Base-by-base conservation (phyloP, 2,329 filamentous ascomycete species). In the Paracoccidioides brasiliensis region DNA sequence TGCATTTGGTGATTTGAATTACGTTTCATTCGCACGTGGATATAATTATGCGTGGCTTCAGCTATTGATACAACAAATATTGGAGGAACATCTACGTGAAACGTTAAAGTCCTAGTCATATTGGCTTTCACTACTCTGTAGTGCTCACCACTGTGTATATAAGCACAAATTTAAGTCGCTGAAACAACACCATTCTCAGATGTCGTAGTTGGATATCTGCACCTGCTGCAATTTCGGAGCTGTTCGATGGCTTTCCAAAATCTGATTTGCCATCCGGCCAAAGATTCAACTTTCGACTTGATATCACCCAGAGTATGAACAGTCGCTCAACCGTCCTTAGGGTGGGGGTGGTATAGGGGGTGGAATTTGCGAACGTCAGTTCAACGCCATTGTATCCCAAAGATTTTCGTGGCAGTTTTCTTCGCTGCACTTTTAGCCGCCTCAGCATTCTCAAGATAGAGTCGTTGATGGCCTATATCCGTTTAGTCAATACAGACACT, bases 311-410 rank as follows among this genome's bases (percentile, higher is more conserved):
- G 28, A 14, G 35, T 15, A 48, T 10, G 45, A 33, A 3, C 8
- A n/a, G 30, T 3, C 12, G 43, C 35, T 38, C 8, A n/a, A 22
- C 2, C 32, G 12, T 38, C 12, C 22, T 4, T 6, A 4, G 32
- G 28, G 6, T 32, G 50, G 10, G 6, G 12, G 33, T 41, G 1
- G 38, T 10, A 14, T 30, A 22, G 5, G 6, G 5, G 50, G 28
- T 4, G 50, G 9, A 14, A 4, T 41, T 32, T 51, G 22, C 15
- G 12, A 51, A 42, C 6, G 5, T 4, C 37, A 7, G 12, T 4
- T 55, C 59, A 71, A 43, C 72, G 69, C 74, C 74, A 76, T 58
- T 72, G 72, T 14, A 77, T 74, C 42, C 74, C 75, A 56, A 76
- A 76, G 42, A 80, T 71, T 61, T 74, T 78, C 62, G 77, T 68